Base-by-base conservation (phyloP, 176 grass and related monocot species). In the Carex kokanica region DNA sequence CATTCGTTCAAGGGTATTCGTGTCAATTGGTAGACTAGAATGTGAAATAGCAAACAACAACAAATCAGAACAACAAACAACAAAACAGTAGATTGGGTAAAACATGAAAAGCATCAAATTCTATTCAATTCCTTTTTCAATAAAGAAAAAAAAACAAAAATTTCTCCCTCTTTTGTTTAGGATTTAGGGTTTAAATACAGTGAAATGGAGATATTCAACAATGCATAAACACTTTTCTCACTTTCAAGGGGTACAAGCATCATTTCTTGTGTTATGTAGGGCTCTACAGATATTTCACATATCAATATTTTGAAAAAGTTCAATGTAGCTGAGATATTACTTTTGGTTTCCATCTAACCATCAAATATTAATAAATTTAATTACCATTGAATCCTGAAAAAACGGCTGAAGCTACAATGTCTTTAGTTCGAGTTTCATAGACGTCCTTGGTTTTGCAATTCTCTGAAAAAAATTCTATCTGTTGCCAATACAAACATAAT, bases 351-450 rank as follows among this genome's bases (percentile, higher is more conserved):
- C 34, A 36, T 36, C 34, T 36, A 78, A 56, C 17, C 41, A 78
- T 67, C 12, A 8, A 31, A 67, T 14, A 67, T 36, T 8, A 75
- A 56, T 79, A 79, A 27, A 59, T 3, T 25, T 20, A 34, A 74
- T 83, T 60, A 93, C 92, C 95, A 34, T 98, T 98, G 75, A 98
- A 98, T 0, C 95, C 95, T 32, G 86, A 85, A n/a, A n/a, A n/a
- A 11, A 98, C 90, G 8, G 88, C 91, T 17, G 92, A 93, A 36
- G 86, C 86, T 8, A 95, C 92, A 56, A 98, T 95, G 78, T 86
- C 90, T 82, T 95, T 93, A 32, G 91, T 98, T 31, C 92, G 90
- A 34, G 86, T 52, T 75, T 88, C 73, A 38, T 95, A 98, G 17
- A 98, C 79, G 1, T 88, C 89, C 8, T 64, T 74, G 9, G 91